Conservation (phyloP, 176 grass and related monocot genomes). For the Avena eriantha region DNA sequence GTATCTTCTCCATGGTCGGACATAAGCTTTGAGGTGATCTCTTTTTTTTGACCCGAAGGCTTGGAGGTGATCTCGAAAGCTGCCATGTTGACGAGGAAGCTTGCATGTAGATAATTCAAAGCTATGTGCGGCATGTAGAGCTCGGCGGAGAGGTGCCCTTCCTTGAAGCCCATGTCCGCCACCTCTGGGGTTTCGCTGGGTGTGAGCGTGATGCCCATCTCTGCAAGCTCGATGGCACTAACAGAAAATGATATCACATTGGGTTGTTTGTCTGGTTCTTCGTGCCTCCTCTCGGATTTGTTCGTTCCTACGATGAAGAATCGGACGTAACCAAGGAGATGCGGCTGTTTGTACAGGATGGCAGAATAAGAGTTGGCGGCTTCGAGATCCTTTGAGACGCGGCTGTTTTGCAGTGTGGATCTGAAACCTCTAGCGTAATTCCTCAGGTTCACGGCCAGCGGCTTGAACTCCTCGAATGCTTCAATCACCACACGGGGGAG, state of each 20-base stretch:
- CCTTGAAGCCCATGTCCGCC: not conserved
- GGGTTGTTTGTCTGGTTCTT: not conserved
- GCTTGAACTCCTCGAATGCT: not conserved
- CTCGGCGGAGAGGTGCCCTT: not conserved
- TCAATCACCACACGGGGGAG: not conserved
- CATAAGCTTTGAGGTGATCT: not conserved
- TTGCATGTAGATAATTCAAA: not conserved
- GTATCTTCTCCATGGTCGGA: not conserved
- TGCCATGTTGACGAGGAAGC: constrained; percentile 11
- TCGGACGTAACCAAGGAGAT: constrained; percentile 1
- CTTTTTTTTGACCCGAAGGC: too few species aligned
- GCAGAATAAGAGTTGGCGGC: not conserved
- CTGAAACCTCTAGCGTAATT: not conserved
- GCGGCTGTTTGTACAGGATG: not conserved
- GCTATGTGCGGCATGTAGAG: not conserved
- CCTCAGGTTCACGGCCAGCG: not conserved
- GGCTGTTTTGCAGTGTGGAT: too few species aligned
- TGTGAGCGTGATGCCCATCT: not conserved
- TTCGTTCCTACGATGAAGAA: not conserved
- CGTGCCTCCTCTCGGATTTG: not conserved
- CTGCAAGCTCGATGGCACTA: not conserved
- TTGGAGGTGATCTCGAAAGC: not conserved
- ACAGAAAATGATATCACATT: not conserved
- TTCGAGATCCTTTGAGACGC: too few species aligned
- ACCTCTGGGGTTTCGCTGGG: not conserved